Conservation (phyloP, 2,329 filamentous ascomycete genomes). For the Fusarium irregulare region DNA sequence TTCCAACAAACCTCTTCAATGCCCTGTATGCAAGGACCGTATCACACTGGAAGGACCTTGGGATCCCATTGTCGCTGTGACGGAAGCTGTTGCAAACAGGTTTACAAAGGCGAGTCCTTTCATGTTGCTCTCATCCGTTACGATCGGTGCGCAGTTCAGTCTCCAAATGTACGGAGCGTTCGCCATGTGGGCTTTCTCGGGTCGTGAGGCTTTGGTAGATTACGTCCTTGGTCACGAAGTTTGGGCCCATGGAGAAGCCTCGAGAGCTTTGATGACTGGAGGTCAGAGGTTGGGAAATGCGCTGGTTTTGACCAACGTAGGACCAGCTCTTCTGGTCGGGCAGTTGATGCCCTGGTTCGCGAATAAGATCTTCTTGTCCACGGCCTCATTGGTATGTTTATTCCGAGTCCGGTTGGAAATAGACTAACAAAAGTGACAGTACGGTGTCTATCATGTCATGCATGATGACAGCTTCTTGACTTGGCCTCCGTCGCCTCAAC, state of each 20-base stretch:
- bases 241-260: conserved; percentile 43
- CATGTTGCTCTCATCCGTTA: conserved; percentile 71
- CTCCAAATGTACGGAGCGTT: conserved; percentile 65
- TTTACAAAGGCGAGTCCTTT: conserved; percentile 68
- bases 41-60: conserved; percentile 81
- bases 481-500: conserved; percentile 66
- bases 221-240: conserved; percentile 56
- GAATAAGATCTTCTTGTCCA: conserved; percentile 56
- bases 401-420: no score
- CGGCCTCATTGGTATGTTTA: conserved; percentile 55
- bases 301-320: conserved; percentile 58
- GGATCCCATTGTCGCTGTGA: conserved; percentile 76
- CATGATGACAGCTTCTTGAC: conserved; percentile 58
- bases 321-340: conserved; percentile 58
- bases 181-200: conserved; percentile 64
- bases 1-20: conserved; percentile 74
- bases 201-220: conserved; percentile 56
- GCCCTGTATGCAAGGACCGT: conserved; percentile 88
- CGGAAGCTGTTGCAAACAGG: conserved; percentile 67
- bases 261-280: conserved; percentile 41
- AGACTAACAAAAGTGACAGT: conserved; percentile 52
- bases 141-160: conserved; percentile 61
- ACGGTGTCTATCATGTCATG: conserved; percentile 59
- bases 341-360: conserved; percentile 58
- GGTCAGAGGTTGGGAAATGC: conserved; percentile 50